Evolutionary conservation across 441 rosid genomes (phyloP).

Genomic region (Gossypium trilobum): DNA sequence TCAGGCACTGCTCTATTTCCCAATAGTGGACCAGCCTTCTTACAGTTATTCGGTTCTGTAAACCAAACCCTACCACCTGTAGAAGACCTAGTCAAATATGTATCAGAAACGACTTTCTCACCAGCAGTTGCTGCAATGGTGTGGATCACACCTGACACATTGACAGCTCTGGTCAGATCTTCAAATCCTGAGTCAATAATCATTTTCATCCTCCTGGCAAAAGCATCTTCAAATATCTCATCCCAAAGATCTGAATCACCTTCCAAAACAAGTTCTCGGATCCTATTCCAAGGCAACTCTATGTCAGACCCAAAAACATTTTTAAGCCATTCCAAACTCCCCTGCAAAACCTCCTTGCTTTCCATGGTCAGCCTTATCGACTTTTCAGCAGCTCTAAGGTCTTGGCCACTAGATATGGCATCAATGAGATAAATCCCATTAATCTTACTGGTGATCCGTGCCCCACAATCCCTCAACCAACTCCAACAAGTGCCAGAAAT

Average conservation of each 20-base stretch:
- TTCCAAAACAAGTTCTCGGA: constrained; percentile 74
- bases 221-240: constrained; percentile 93
- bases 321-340: constrained; percentile 91
- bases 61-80: constrained; percentile 96
- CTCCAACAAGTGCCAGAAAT: constrained; percentile 54
- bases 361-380: constrained; percentile 72
- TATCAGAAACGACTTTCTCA: constrained; percentile 56
- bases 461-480: constrained; percentile 79
- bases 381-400: constrained; percentile 76
- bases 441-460: constrained; percentile 49
- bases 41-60: constrained; percentile 54
- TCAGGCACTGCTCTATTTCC: constrained; percentile 43
- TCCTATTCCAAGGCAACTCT: constrained; percentile 91
- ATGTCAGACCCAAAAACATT: constrained; percentile 89
- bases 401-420: constrained; percentile 53
- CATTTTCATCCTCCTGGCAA: constrained; percentile 74
- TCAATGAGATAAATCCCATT: constrained; percentile 60
- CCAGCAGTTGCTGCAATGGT: constrained; percentile 36
- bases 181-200: constrained; percentile 58
- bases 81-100: constrained; percentile 72
- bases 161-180: constrained; percentile 47
- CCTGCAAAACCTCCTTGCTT: constrained; percentile 70
- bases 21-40: constrained; percentile 39
- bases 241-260: constrained; percentile 91
- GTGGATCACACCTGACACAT: constrained; percentile 45